Evolutionary conservation across 164 flowering plant genomes (phyloP), one percentile per base, ranked within the genome.

Genomic region (Chloranthus sessilifolius): DNA sequence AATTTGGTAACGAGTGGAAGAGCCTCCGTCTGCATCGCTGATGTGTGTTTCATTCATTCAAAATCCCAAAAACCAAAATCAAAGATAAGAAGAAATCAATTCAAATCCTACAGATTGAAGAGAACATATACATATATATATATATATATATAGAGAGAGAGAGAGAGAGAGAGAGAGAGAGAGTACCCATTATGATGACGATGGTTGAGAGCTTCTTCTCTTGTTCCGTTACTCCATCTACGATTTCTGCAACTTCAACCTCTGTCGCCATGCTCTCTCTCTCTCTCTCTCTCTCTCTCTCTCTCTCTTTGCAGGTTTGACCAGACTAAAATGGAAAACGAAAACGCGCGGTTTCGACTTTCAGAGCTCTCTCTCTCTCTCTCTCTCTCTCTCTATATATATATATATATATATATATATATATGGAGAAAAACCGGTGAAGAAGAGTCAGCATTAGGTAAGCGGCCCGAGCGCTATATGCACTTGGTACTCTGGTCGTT

Each of bases 11-110:
- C 95, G 25, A 92, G 58, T 12, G 99, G 97, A 56, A 81, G 71
- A 34, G 99, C 95, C 69, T 92, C 99, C 10, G 91, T 75, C 69
- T 92, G 95, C 99, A 92, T 92, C 74, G 99, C 95, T 88, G 76
- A 43, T 20, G 91, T 75, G 68, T 92, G 95, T 97, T 88, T 92
- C 74, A 97, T 94, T 88, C 74, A 43, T 20, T 20, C 10, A 29
- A 16, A 47, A 26, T 0, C 17, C 27, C 4, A 33, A 45, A 26
- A 57, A 16, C 17, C 6, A 12, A 46, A 4, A 42, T 0, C 50
- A 21, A 28, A 19, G 8, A 11, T 2, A 17, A 43, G 3, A 31
- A 9, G 25, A 38, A 19, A 29, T 23, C 48, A 48, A 35, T 6
- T 2, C 7, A 48, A 25, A 40, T 3, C 24, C n/a, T 4, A 5